Evolutionary conservation across 805 yeast genomes (phyloP).

Genomic region (Metschnikowia noctiluminum): DNA sequence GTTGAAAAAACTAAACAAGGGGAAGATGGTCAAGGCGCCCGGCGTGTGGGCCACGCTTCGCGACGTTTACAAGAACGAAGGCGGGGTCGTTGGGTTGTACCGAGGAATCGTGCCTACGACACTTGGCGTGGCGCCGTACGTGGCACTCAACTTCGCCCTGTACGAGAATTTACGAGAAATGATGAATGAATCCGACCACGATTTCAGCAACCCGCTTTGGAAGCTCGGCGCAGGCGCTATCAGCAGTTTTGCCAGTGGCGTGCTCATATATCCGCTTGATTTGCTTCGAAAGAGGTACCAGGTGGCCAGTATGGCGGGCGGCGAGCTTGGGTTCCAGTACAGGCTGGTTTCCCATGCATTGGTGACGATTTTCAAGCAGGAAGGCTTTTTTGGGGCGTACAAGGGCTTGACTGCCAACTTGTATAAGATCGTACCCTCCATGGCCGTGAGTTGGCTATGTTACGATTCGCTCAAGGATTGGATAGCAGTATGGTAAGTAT

Average conservation of each 20-base stretch:
- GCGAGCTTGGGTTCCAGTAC: slow-evolving; percentile 79
- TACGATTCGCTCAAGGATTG: slow-evolving; percentile 64
- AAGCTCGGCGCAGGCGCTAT: slow-evolving; percentile 78
- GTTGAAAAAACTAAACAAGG: slow-evolving; percentile 45
- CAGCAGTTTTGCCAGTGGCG: slow-evolving; percentile 87
- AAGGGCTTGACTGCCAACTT: slow-evolving; percentile 76
- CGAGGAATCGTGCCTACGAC: slow-evolving; percentile 90
- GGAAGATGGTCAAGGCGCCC: slow-evolving; percentile 56
- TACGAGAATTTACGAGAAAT: slow-evolving; percentile 77
- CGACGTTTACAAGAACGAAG: slow-evolving; percentile 69
- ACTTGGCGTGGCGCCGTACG: slow-evolving; percentile 94
- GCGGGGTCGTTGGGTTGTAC: slow-evolving; percentile 75
- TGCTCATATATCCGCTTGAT: slow-evolving; percentile 88
- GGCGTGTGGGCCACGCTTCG: slow-evolving; percentile 60
- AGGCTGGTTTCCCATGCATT: slow-evolving; percentile 74
- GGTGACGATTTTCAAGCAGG: slow-evolving; percentile 60
- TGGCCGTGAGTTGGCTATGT: slow-evolving; percentile 94
- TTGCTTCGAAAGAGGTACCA: slow-evolving; percentile 85
- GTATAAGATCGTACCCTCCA: slow-evolving; percentile 88
- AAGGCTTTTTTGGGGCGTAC: slow-evolving; percentile 72
- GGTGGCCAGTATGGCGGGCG: slow-evolving; percentile 77
- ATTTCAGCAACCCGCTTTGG: slow-evolving; percentile 46
- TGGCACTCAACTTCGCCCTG: slow-evolving; percentile 85
- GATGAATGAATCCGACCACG: slow-evolving; percentile 31
- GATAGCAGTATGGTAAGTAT: slow-evolving; percentile 28